These are phyloP conservation scores for Lanmaoa pseudosensibilis DNA, from an alignment of 768 basidiomycete species.

Conservation along the genomic window DNA sequence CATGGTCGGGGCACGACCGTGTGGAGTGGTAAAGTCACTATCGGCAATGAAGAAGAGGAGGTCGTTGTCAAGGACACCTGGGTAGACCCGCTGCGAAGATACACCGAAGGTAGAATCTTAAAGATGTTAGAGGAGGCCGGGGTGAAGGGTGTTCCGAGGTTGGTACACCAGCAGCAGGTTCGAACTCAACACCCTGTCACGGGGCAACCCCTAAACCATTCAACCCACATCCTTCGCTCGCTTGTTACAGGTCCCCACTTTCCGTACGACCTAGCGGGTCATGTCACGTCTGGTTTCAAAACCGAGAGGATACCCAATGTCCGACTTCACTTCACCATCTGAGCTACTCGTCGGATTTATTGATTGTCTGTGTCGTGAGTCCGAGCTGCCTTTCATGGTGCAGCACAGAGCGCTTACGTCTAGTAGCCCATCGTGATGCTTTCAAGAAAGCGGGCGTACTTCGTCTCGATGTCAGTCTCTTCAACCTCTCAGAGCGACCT, in stretches of 20 bases:
- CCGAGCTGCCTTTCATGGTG: background rate
- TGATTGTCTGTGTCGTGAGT: background rate
- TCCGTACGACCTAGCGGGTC: background rate
- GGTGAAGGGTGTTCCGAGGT: background rate
- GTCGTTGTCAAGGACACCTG: conserved; percentile 8
- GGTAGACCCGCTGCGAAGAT: background rate
- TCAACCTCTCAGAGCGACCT: background rate
- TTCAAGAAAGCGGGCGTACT: background rate
- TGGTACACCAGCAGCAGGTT: conserved; percentile 5
- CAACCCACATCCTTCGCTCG: background rate
- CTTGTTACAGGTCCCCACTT: background rate
- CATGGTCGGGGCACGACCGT: conserved; percentile 4
- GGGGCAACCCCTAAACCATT: background rate
- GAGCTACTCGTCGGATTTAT: background rate
- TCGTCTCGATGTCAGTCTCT: conserved; percentile 3
- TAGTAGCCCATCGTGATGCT: conserved; percentile 1
- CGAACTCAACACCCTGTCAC: background rate
- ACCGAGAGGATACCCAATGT: background rate
- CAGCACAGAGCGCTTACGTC: background rate
- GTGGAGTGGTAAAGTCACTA: background rate
- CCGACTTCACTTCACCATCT: background rate
- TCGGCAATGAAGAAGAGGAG: background rate
- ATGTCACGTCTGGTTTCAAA: background rate
- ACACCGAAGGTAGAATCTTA: background rate
- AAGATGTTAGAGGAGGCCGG: background rate